Conservation (phyloP, 2,329 filamentous ascomycete species). For the Venturia nashicola region DNA sequence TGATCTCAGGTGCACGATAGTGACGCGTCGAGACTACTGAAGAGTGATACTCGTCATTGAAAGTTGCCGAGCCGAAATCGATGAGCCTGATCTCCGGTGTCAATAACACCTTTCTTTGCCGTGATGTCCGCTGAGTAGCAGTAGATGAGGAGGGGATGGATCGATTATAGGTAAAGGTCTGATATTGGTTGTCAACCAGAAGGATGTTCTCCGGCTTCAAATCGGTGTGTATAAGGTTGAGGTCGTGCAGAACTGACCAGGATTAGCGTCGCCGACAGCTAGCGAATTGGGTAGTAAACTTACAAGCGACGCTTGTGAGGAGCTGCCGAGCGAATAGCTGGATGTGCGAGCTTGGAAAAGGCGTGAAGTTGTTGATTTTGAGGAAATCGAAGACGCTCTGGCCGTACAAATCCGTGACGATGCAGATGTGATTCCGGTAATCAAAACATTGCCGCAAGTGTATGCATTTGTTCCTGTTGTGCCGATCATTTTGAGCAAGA, state of each 20-base stretch:
- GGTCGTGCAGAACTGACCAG: constrained; percentile 71
- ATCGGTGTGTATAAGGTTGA: constrained; percentile 91
- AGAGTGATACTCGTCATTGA: constrained; percentile 57
- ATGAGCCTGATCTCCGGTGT: constrained; percentile 56
- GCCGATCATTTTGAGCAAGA: constrained; percentile 76
- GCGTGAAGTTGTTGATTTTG: constrained; percentile 88
- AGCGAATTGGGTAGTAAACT: constrained; percentile 29
- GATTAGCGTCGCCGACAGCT: constrained; percentile 13
- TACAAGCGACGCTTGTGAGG: constrained; percentile 96
- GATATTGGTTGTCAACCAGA: constrained; percentile 50
- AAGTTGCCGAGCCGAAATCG: constrained; percentile 56
- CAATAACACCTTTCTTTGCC: constrained; percentile 50
- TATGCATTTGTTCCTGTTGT: constrained; percentile 92
- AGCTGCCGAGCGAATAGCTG: constrained; percentile 92
- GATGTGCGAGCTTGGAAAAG: constrained; percentile 96
- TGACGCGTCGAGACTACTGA: constrained; percentile 56
- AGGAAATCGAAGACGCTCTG: constrained; percentile 98
- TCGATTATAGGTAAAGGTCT: constrained; percentile 58
- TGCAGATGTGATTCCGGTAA: constrained; percentile 92
- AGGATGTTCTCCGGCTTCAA: constrained; percentile 58
- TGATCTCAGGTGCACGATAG: constrained; percentile 56
- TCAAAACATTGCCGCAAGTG: constrained; percentile 96
- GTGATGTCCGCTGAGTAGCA: constrained; percentile 42
- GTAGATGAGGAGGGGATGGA: constrained; percentile 53
- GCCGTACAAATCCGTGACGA: constrained; percentile 64